These are phyloP conservation scores for Tetrahymena borealis DNA, from an alignment of 73 alveolate species.

Conservation along the genomic window DNA sequence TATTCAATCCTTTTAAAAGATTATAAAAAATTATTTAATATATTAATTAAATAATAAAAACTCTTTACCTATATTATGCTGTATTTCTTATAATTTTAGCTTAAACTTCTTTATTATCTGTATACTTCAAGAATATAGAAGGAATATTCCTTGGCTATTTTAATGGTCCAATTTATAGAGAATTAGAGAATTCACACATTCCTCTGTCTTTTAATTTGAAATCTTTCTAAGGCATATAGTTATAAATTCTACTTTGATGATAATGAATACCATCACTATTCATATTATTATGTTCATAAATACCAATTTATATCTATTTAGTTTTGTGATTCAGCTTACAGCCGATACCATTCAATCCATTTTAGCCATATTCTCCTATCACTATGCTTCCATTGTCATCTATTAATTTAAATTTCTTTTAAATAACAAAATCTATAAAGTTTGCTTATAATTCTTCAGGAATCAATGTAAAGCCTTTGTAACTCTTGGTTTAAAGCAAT, in stretches of 20 bases:
- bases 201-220: not conserved
- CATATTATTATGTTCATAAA: not conserved
- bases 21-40: not conserved
- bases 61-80: not conserved
- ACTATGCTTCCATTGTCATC: not conserved
- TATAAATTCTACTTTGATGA: not conserved
- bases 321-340: not conserved
- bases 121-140: not conserved
- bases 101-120: not conserved
- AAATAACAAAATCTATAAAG: not conserved
- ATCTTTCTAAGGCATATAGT: not conserved
- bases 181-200: not conserved
- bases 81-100: not conserved
- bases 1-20: not conserved
- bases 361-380: not conserved
- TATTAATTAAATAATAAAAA: not conserved
- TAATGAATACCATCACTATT: constrained; percentile 1
- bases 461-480: not conserved
- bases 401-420: not conserved
- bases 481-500: not conserved
- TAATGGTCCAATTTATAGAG: not conserved
- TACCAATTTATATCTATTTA: not conserved
- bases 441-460: not conserved
- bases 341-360: not conserved
- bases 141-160: not conserved